phyloP scores from a whole-genome alignment of 306 rosid genomes.

The Bauhinia variegata region DNA sequence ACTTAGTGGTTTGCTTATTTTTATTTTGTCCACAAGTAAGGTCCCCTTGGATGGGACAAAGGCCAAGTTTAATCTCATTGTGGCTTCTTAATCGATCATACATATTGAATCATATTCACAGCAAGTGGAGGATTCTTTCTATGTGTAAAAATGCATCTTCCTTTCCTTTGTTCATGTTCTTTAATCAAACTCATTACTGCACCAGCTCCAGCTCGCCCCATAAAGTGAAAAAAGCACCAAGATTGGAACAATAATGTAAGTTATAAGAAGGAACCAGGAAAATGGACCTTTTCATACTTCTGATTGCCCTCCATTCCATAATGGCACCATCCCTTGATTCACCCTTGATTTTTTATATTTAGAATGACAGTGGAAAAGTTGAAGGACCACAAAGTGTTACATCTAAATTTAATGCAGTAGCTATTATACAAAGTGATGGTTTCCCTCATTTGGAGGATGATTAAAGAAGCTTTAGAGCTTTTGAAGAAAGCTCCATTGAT shows the following conservation, averaged over 20 bases:
- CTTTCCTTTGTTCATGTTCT: slow-evolving; percentile 18
- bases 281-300: slow-evolving; percentile 5
- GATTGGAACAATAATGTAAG: slow-evolving; percentile 22
- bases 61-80: slow-evolving; percentile 11
- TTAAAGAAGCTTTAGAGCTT: slow-evolving; percentile 19
- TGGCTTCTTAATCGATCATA: slow-evolving; percentile 31
- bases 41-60: background rate
- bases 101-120: background rate
- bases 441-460: slow-evolving; percentile 27
- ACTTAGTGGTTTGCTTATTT: slow-evolving; percentile 42
- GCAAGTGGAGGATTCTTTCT: background rate
- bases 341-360: too few species aligned
- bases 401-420: slow-evolving; percentile 30
- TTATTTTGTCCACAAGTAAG: slow-evolving; percentile 42
- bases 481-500: slow-evolving; percentile 11
- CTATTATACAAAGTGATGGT: background rate
- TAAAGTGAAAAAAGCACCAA: slow-evolving; percentile 25
- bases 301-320: background rate
- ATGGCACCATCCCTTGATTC: too few species aligned
- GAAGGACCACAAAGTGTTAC: slow-evolving; percentile 42
- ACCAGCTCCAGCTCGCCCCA: background rate
- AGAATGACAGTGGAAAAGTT: slow-evolving; percentile 17
- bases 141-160: slow-evolving; percentile 4
- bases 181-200: slow-evolving; percentile 17
- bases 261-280: slow-evolving; percentile 12